Percentiles rank a stretch among this genome's conserved stretches.
These are phyloP conservation scores for Boletus sp. DNA, from an alignment of 768 basidiomycete genomes.

Conservation along the genomic window DNA sequence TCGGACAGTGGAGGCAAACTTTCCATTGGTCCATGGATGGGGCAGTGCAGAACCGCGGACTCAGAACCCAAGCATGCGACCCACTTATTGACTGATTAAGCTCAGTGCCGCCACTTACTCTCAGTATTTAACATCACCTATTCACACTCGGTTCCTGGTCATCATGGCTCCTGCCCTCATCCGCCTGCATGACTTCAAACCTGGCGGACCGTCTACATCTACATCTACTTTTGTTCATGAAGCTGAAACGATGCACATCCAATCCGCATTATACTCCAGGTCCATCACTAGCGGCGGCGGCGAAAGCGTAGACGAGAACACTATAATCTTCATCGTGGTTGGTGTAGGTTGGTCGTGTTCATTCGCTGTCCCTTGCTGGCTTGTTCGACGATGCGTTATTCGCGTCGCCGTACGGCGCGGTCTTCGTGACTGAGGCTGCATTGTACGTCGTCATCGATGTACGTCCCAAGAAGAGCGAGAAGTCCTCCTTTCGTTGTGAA, in stretches of 20 bases:
- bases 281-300: neutral
- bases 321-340: slow-evolving; percentile 22
- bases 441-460: neutral
- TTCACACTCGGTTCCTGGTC: neutral
- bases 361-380: neutral
- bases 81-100: slow-evolving; percentile 9
- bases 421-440: neutral
- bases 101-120: slow-evolving; percentile 6
- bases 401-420: neutral
- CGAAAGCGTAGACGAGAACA: slow-evolving; percentile 9
- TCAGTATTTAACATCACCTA: slow-evolving; percentile 16
- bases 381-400: slow-evolving; percentile 3
- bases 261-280: slow-evolving; percentile 9
- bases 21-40: slow-evolving; percentile 16
- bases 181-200: neutral
- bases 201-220: neutral
- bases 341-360: slow-evolving; percentile 25
- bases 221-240: neutral
- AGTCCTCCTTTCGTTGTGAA: neutral
- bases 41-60: slow-evolving; percentile 18
- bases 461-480: neutral
- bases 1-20: slow-evolving; percentile 16
- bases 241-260: slow-evolving; percentile 2
- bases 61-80: neutral
- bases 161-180: slow-evolving; percentile 13